Conservation (phyloP, 805 yeast genomes). For the Metschnikowia dekortorum region DNA sequence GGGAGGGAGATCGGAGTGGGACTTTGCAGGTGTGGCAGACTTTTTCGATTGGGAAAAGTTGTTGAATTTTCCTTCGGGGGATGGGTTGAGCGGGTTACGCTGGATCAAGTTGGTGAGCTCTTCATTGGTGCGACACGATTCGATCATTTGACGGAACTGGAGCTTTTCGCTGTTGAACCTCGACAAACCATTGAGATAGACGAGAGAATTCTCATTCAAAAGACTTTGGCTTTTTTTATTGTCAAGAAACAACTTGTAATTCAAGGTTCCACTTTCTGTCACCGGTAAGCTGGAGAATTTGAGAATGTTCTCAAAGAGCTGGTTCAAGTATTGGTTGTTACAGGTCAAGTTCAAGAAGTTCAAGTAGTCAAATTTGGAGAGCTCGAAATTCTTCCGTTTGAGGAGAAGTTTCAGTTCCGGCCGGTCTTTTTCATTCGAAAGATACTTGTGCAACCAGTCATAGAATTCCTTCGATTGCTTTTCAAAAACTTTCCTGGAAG, state of each 20-base stretch:
- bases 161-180: slow-evolving; percentile 40
- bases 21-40: not conserved
- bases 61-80: not conserved
- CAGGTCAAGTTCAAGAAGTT: slow-evolving; percentile 34
- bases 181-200: slow-evolving; percentile 31
- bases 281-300: slow-evolving; percentile 25
- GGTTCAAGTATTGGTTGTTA: slow-evolving; percentile 39
- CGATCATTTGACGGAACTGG: slow-evolving; percentile 39
- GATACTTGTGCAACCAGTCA: slow-evolving; percentile 40
- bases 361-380: slow-evolving; percentile 44
- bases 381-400: slow-evolving; percentile 38
- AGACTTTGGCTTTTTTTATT: slow-evolving; percentile 15
- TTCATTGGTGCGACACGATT: slow-evolving; percentile 35
- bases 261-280: slow-evolving; percentile 10
- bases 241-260: slow-evolving; percentile 14
- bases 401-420: slow-evolving; percentile 36
- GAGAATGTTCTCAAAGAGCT: slow-evolving; percentile 32
- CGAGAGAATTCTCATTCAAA: slow-evolving; percentile 21
- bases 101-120: slow-evolving; percentile 33
- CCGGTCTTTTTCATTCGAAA: slow-evolving; percentile 41
- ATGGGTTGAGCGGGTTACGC: slow-evolving; percentile 21
- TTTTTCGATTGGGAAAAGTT: slow-evolving; percentile 1
- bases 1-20: slow-evolving; percentile 15
- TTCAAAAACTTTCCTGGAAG: slow-evolving; percentile 33
- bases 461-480: slow-evolving; percentile 39